Percentiles rank a stretch among this genome's conserved stretches.
phyloP scores from a whole-genome alignment of 2,329 filamentous ascomycete species.

The Aspergillus sp. region DNA sequence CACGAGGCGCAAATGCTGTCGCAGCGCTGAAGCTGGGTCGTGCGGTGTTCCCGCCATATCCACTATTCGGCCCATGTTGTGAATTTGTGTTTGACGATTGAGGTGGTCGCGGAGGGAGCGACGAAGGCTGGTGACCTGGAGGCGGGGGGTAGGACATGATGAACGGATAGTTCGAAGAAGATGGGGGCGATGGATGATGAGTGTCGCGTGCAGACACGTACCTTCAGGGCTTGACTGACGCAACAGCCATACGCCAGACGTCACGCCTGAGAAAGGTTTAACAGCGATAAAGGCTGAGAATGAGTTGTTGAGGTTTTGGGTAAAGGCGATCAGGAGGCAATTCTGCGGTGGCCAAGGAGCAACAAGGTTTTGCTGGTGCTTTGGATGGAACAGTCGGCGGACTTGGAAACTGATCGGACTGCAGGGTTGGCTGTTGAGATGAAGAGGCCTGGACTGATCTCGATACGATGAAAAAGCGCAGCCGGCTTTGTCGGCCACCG shows the following conservation, averaged over 20 bases:
- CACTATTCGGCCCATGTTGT: constrained; percentile 28
- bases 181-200: constrained; percentile 28
- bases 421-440: not conserved
- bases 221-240: constrained; percentile 41
- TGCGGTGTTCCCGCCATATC: constrained; percentile 34
- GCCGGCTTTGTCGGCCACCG: constrained; percentile 1
- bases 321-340: no score
- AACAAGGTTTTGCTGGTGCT: no score
- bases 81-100: constrained; percentile 50
- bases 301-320: not conserved
- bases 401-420: no score
- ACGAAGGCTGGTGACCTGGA: constrained; percentile 66
- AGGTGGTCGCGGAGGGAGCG: constrained; percentile 76
- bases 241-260: constrained; percentile 36
- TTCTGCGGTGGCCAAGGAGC: no score
- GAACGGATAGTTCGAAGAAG: constrained; percentile 45
- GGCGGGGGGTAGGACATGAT: constrained; percentile 82
- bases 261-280: constrained; percentile 30
- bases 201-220: constrained; percentile 41
- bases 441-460: not conserved
- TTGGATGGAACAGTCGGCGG: no score
- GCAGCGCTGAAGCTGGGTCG: constrained; percentile 45
- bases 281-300: not conserved
- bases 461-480: constrained; percentile 8
- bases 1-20: constrained; percentile 60